Evolutionary conservation across 345 rosid genomes (phyloP), one percentile per base, ranked within the genome.

Genomic region (Camelina laxa): DNA sequence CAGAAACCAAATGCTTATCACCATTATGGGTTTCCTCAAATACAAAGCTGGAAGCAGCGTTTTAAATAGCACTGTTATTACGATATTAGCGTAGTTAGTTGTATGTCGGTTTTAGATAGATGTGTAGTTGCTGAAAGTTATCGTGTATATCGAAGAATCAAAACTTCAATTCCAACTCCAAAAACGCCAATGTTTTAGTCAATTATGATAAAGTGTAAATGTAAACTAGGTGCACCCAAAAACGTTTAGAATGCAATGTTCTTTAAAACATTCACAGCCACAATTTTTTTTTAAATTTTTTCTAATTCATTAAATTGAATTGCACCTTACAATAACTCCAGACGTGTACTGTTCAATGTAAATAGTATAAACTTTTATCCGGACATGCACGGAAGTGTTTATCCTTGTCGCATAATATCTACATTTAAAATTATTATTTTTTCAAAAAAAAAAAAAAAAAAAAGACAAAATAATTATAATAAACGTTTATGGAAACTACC

Each of bases 321-420:
- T 45, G 20, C 70, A 54, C 6, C 17, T 73, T 44, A 33, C 49
- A 45, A 74, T 57, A 47, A 57, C 31, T 74, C 48, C 35, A 66
- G 60, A 66, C 33, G 21, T 12, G 33, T 58, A 58, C 60, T 58
- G 7, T 58, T 74, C 60, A 58, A 22, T 49, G 73, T 66, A 74
- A 60, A 51, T 60, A 67, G 69, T 75, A 66, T 58, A 39, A 75
- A 67, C 48, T 67, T 67, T 75, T 60, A 67, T 60, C 79, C 69
- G 74, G 74, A 60, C 69, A 67, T 60, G 68, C 74, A 75, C 79
- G 79, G 79, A 75, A 75, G 56, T 5, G 68, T 75, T 67, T 62
- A 19, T 67, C 74, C 74, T 0, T 60, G 39, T 68, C 74, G 59
- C 58, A 63, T 63, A 56, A 57, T 27, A 24, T 48, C 33, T 27